Base-by-base conservation (phyloP, 192 early-diverging fungal species). In the Entrophospora sp. region DNA sequence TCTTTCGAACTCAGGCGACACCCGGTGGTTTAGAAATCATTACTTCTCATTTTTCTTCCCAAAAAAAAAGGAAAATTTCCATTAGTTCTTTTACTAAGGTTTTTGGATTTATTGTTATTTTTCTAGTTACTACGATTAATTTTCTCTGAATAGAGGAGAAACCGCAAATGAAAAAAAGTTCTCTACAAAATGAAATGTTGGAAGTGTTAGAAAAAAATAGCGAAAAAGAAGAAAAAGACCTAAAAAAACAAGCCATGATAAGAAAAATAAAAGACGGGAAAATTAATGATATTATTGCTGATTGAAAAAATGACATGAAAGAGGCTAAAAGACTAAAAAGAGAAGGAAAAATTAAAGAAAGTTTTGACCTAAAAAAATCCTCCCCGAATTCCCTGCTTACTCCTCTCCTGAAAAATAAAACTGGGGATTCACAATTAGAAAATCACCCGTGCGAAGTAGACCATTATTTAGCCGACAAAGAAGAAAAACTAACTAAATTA, bases 1-100 rank as follows among this genome's bases (percentile, higher is more conserved):
- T 58, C 35, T 58, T 58, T 27, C 55, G n/a, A 58, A 32, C 55
- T 3, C 55, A 58, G 30, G 55, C 55, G 8, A 58, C 55, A 14
- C 55, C 55, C 0, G 55, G 55, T 0, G 55, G 55, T 22, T 58
- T 58, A 5, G 55, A 58, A 20, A 58, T 58, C 35, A 35, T 58
- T 34, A 58, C 55, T 18, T 58, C 55, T 16, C 55, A 58, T 14
- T 58, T 58, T 34, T 58, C 55, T 31, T 32, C 55, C 4, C 55
- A 27, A 3, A 58, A 58, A 37, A 27, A 16, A 14, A 13, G 16
- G 35, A 58, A 36, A 16, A 58, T 58, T 58, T 58, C 55, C 0
- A 58, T 58, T 20, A 58, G 55, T 18, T n/a, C 55, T 37, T 27
- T 58, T 32, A 58, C 35, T 27, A 58, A 58, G 13, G 14, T 58